These are phyloP conservation scores for Gossypium lobatum DNA, from an alignment of 441 rosid genomes.

Conservation along the genomic window DNA sequence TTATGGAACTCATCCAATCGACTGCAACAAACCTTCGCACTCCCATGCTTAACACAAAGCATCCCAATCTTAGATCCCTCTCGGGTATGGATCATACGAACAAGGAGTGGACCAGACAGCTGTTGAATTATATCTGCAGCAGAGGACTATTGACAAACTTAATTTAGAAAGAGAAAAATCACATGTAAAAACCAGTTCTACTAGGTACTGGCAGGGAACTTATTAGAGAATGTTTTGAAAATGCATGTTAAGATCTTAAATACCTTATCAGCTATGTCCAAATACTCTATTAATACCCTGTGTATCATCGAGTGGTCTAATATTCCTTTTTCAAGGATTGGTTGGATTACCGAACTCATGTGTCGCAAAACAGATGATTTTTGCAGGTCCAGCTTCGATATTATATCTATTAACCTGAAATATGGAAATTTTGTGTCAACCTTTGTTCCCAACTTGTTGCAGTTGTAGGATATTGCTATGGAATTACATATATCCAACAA, in stretches of 20 bases:
- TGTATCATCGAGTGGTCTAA: constrained; percentile 84
- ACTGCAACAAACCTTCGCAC: constrained; percentile 65
- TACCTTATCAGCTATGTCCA: constrained; percentile 82
- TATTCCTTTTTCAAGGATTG: constrained; percentile 89
- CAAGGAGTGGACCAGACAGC: constrained; percentile 68
- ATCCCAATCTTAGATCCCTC: constrained; percentile 87
- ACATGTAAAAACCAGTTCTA: not conserved
- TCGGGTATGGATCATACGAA: constrained; percentile 92
- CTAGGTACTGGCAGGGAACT: not conserved
- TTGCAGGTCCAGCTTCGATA: constrained; percentile 59
- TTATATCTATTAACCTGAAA: constrained; percentile 74
- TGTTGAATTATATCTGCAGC: constrained; percentile 77
- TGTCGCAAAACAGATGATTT: constrained; percentile 62
- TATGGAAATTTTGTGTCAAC: constrained; percentile 7
- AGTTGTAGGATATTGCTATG: not conserved
- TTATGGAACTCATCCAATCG: not conserved
- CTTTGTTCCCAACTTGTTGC: not conserved
- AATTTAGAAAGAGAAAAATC: constrained; percentile 20
- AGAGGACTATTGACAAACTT: constrained; percentile 46
- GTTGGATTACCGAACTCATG: constrained; percentile 74
- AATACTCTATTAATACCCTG: constrained; percentile 65
- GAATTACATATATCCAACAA: not conserved
- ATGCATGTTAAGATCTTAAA: constrained; percentile 1
- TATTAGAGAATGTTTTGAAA: not conserved
- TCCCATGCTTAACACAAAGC: constrained; percentile 84